phyloP scores from a whole-genome alignment of 495 filamentous ascomycete genomes.

The Aspergillus diversus region DNA sequence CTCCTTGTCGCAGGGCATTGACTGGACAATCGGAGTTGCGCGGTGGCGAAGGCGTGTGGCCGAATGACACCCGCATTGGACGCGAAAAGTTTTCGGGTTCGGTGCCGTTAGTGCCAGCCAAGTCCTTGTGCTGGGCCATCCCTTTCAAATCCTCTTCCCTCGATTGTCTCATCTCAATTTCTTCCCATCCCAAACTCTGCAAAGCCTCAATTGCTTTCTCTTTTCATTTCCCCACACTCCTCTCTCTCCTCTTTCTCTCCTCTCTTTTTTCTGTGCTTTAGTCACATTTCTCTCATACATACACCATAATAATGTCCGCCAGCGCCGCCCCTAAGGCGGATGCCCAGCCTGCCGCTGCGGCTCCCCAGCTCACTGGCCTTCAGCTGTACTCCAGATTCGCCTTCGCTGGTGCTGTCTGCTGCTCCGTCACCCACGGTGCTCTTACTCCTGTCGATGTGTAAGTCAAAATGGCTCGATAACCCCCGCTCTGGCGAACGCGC shows the following conservation, averaged over 20 bases:
- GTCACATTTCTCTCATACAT: slow-evolving; percentile 15
- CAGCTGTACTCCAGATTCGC: slow-evolving; percentile 81
- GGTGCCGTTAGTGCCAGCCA: slow-evolving; percentile 23
- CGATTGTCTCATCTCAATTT: slow-evolving; percentile 33
- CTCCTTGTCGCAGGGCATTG: slow-evolving; percentile 24
- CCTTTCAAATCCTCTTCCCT: slow-evolving; percentile 40
- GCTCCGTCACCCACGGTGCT: slow-evolving; percentile 88
- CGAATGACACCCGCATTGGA: slow-evolving; percentile 37
- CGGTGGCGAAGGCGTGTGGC: slow-evolving; percentile 27
- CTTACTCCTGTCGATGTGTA: slow-evolving; percentile 97
- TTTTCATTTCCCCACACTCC: slow-evolving; percentile 22
- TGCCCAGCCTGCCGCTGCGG: slow-evolving; percentile 32
- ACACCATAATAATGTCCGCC: slow-evolving; percentile 47
- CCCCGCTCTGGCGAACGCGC: slow-evolving; percentile 16
- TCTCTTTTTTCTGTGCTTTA: slow-evolving; percentile 22
- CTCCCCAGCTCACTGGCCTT: slow-evolving; percentile 54
- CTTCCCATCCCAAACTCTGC: slow-evolving; percentile 27
- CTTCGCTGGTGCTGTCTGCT: slow-evolving; percentile 92
- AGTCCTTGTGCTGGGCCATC: slow-evolving; percentile 29
- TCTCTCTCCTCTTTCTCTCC: slow-evolving; percentile 24
- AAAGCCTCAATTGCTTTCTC: slow-evolving; percentile 32
- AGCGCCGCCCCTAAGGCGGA: slow-evolving; percentile 46
- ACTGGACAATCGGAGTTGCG: slow-evolving; percentile 37
- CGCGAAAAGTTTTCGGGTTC: slow-evolving; percentile 46
- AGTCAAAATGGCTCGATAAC: slow-evolving; percentile 42